These are phyloP conservation scores for Cytospora piceae DNA, from an alignment of 2,329 filamentous ascomycete species.

Conservation along the genomic window DNA sequence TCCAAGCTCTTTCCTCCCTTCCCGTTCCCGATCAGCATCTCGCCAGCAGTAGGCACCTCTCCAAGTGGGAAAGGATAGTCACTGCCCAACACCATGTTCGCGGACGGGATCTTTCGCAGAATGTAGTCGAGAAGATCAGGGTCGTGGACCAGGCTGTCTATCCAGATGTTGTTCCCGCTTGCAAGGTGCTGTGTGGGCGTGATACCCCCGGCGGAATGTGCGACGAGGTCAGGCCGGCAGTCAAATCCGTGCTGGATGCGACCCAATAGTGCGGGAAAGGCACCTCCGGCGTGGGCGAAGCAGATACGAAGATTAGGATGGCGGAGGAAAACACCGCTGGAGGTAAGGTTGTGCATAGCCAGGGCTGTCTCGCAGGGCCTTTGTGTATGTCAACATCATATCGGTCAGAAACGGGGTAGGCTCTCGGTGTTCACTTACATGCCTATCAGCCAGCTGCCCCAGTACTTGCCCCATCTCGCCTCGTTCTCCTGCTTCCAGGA, in stretches of 20 bases:
- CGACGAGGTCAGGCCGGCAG: slow-evolving; percentile 42
- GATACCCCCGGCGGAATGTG: slow-evolving; percentile 37
- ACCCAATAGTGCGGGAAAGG: slow-evolving; percentile 42
- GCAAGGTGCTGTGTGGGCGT: slow-evolving; percentile 38
- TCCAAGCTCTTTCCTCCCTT: slow-evolving; percentile 29
- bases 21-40: slow-evolving; percentile 39
- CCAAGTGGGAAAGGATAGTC: slow-evolving; percentile 44
- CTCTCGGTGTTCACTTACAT: slow-evolving; percentile 35
- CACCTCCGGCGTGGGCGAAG: slow-evolving; percentile 43
- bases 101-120: slow-evolving; percentile 39
- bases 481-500: slow-evolving; percentile 39
- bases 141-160: slow-evolving; percentile 42
- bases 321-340: slow-evolving; percentile 38
- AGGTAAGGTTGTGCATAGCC: slow-evolving; percentile 40
- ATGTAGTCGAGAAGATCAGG: slow-evolving; percentile 41
- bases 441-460: slow-evolving; percentile 42
- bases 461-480: slow-evolving; percentile 40
- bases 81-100: slow-evolving; percentile 40
- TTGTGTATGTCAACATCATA: neutral
- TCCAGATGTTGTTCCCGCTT: slow-evolving; percentile 38
- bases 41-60: slow-evolving; percentile 40
- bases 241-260: slow-evolving; percentile 42
- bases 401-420: neutral
- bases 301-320: slow-evolving; percentile 40
- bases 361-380: slow-evolving; percentile 42